A percentile compares a stretch with the other conserved stretches of the same genome.
Evolutionary conservation across 331 rosid species (phyloP).

Genomic region (Stylosanthes scabra): DNA sequence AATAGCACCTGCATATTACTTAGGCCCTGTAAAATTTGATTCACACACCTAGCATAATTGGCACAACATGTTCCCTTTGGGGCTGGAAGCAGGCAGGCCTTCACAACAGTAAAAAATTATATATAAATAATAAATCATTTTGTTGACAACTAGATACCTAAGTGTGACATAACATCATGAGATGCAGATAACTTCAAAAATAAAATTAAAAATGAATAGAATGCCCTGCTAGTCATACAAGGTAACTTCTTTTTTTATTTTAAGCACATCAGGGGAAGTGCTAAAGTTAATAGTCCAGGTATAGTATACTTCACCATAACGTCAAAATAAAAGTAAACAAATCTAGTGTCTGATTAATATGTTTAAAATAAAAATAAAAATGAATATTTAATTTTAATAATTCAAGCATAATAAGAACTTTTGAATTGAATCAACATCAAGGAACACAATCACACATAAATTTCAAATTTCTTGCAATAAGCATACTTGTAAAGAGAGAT

Average conservation of each 20-base stretch:
- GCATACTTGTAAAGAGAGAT: slow-evolving; percentile 89
- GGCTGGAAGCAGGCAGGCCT: slow-evolving; percentile 98
- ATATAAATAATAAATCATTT: not conserved
- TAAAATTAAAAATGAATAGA: not conserved
- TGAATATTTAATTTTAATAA: not conserved
- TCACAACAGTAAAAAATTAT: slow-evolving; percentile 38
- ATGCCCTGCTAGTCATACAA: not conserved
- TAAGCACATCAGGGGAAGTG: not conserved
- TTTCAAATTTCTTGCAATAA: slow-evolving; percentile 12
- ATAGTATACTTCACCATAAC: not conserved
- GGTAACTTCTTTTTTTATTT: not conserved
- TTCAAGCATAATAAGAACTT: not conserved
- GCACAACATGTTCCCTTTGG: slow-evolving; percentile 87
- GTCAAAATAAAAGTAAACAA: not conserved
- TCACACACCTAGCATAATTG: slow-evolving; percentile 94
- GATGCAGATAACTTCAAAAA: not conserved
- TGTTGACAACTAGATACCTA: not conserved
- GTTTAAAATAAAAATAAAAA: not conserved
- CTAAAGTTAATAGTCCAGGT: not conserved
- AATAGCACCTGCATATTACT: slow-evolving; percentile 76
- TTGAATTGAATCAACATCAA: not conserved
- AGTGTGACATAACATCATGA: not conserved
- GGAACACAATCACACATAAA: not conserved
- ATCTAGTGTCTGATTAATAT: not conserved
- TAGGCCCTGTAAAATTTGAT: slow-evolving; percentile 82